Evolutionary conservation across 352 stramenopile species (phyloP).

Genomic region (Phytopythium boreale): DNA sequence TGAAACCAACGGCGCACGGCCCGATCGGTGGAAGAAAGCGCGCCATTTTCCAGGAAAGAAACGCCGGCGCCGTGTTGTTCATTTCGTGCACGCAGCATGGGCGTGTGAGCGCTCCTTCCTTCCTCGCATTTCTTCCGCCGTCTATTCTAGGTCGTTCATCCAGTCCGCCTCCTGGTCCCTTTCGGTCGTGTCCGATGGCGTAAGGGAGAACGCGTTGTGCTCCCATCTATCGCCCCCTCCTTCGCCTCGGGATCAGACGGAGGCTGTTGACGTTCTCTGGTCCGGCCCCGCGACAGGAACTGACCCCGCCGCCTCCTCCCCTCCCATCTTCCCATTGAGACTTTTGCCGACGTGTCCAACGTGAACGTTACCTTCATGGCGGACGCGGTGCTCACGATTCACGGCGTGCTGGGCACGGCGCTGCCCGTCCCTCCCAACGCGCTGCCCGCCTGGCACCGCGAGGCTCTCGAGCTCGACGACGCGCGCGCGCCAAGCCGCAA

Average conservation of each 20-base stretch:
- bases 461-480: constrained; percentile 15
- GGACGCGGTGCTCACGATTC: constrained; percentile 19
- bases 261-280: background rate
- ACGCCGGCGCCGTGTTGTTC: background rate
- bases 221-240: background rate
- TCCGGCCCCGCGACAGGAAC: background rate
- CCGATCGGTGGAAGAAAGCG: background rate
- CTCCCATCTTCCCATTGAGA: background rate
- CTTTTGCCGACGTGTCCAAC: constrained; percentile 7
- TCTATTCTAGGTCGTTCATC: background rate
- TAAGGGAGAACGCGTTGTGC: too few species aligned
- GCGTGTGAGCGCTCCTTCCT: background rate
- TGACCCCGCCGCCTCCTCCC: background rate
- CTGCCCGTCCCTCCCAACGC: constrained; percentile 16
- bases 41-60: background rate
- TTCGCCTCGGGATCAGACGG: background rate
- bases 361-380: constrained; percentile 3
- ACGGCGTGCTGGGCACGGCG: constrained; percentile 20
- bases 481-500: background rate
- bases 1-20: constrained; percentile 1
- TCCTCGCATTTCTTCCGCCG: background rate
- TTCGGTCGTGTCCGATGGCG: background rate
- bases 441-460: constrained; percentile 28
- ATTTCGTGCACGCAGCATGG: background rate
- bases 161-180: background rate